Percentiles rank a stretch among this genome's conserved stretches.
Evolutionary conservation across 495 filamentous ascomycete genomes (phyloP).

Genomic region (Talaromyces ruber): DNA sequence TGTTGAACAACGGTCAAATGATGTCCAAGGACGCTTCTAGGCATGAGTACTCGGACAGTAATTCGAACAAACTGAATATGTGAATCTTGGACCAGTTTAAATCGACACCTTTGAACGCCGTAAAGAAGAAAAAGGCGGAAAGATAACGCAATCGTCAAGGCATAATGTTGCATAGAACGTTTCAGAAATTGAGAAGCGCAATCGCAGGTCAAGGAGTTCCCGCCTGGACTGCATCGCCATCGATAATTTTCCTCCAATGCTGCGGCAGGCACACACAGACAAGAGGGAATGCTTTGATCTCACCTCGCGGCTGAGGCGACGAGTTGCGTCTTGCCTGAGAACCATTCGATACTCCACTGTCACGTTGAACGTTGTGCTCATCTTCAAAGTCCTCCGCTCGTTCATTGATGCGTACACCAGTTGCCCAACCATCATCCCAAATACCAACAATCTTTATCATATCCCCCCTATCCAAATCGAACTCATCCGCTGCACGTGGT

Average conservation of each 20-base stretch:
- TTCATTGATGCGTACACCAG: slow-evolving; percentile 74
- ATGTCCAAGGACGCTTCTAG: not conserved
- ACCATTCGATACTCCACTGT: slow-evolving; percentile 87
- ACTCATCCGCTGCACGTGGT: slow-evolving; percentile 88
- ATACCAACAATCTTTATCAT: slow-evolving; percentile 99
- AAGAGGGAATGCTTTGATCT: slow-evolving; percentile 96
- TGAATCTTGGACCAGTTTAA: not conserved
- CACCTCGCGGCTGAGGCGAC: slow-evolving; percentile 56
- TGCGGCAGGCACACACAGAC: slow-evolving; percentile 97
- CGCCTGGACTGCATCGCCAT: slow-evolving; percentile 57
- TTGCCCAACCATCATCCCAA: slow-evolving; percentile 99
- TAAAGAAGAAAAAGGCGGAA: slow-evolving; percentile 15
- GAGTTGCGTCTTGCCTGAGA: slow-evolving; percentile 56
- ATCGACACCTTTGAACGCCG: slow-evolving; percentile 8
- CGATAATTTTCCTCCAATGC: slow-evolving; percentile 95
- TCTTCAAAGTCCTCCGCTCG: slow-evolving; percentile 83
- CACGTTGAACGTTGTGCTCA: slow-evolving; percentile 67
- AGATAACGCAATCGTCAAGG: slow-evolving; percentile 32
- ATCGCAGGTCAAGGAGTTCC: slow-evolving; percentile 18
- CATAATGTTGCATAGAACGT: slow-evolving; percentile 29
- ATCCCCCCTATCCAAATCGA: slow-evolving; percentile 87
- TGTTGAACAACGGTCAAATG: not conserved
- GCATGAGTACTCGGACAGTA: not conserved
- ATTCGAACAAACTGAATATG: not conserved
- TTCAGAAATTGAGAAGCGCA: not conserved